phyloP scores from a whole-genome alignment of 129 eudicot genomes.

The Pseudognaphalium luteoalbum region DNA sequence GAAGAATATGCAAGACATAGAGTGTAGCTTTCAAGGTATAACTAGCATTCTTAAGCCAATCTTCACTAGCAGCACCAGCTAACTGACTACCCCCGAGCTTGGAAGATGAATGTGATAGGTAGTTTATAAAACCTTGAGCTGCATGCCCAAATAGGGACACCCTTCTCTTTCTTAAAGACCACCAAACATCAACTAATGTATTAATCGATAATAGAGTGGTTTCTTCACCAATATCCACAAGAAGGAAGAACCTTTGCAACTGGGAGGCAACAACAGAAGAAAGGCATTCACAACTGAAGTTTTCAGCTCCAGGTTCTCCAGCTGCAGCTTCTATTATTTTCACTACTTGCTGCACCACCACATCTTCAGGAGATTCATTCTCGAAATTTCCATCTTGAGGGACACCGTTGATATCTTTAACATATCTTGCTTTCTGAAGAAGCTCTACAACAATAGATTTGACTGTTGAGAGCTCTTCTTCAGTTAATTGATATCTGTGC shows the following conservation, averaged over 20 bases:
- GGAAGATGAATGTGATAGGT: slow-evolving; percentile 73
- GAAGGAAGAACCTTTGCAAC: slow-evolving; percentile 55
- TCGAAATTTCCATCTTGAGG: slow-evolving; percentile 30
- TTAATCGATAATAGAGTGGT: slow-evolving; percentile 26
- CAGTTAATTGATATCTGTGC: slow-evolving; percentile 56
- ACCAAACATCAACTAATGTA: slow-evolving; percentile 74
- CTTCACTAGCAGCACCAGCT: slow-evolving; percentile 38
- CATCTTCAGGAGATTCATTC: slow-evolving; percentile 36
- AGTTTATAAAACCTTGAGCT: slow-evolving; percentile 77
- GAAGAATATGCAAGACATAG: slow-evolving; percentile 79
- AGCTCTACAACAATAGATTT: slow-evolving; percentile 42
- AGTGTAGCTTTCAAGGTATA: slow-evolving; percentile 82
- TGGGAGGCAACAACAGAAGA: slow-evolving; percentile 67
- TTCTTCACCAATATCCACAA: slow-evolving; percentile 47
- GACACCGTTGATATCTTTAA: slow-evolving; percentile 31
- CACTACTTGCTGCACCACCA: slow-evolving; percentile 58
- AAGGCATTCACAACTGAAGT: slow-evolving; percentile 54
- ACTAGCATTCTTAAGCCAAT: slow-evolving; percentile 53
- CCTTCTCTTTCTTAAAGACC: slow-evolving; percentile 87
- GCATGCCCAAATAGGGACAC: slow-evolving; percentile 93
- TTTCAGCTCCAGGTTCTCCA: slow-evolving; percentile 76
- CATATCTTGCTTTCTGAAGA: slow-evolving; percentile 38
- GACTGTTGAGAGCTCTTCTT: slow-evolving; percentile 63
- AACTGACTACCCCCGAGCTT: slow-evolving; percentile 49
- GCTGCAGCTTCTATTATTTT: slow-evolving; percentile 76